A percentile compares a stretch with the other conserved stretches of the same genome.
Conservation (phyloP, 768 basidiomycete species). For the Russula brevipes region DNA sequence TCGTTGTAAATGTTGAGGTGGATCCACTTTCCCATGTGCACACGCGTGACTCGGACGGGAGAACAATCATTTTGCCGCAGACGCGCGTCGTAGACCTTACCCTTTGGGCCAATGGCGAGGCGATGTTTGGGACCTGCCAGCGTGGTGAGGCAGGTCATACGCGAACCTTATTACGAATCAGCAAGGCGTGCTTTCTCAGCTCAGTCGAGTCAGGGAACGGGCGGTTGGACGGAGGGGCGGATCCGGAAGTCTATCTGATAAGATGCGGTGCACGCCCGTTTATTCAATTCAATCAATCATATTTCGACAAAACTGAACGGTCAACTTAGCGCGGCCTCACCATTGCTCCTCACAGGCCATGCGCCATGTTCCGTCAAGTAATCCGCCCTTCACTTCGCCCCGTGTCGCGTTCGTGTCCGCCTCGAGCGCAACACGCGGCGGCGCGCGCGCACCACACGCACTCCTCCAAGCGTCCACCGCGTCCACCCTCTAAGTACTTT, state of each 20-base stretch:
- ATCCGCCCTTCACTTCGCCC: slow-evolving; percentile 8
- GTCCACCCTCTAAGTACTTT: slow-evolving; percentile 9
- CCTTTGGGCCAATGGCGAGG: not conserved
- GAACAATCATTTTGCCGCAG: not conserved
- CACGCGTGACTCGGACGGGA: not conserved
- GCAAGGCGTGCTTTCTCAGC: not conserved
- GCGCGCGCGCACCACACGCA: slow-evolving; percentile 7
- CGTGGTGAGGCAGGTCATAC: not conserved
- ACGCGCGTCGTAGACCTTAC: not conserved
- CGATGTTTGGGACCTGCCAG: not conserved
- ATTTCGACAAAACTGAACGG: not conserved
- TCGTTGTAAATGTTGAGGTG: not conserved
- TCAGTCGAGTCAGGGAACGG: slow-evolving; percentile 2
- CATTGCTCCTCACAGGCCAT: slow-evolving; percentile 8
- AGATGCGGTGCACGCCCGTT: not conserved
- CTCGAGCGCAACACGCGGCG: not conserved
- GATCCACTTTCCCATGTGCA: not conserved
- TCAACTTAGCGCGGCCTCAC: not conserved
- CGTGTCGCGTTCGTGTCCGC: slow-evolving; percentile 4
- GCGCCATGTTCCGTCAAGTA: slow-evolving; percentile 16
- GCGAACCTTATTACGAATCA: not conserved
- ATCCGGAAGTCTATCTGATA: not conserved
- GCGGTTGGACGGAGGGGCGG: not conserved
- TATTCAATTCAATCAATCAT: not conserved
- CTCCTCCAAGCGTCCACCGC: slow-evolving; percentile 4